Percentiles rank a stretch among this genome's conserved stretches.
Conservation (phyloP, 2,329 filamentous ascomycete species). For the Aspergillus sp. region DNA sequence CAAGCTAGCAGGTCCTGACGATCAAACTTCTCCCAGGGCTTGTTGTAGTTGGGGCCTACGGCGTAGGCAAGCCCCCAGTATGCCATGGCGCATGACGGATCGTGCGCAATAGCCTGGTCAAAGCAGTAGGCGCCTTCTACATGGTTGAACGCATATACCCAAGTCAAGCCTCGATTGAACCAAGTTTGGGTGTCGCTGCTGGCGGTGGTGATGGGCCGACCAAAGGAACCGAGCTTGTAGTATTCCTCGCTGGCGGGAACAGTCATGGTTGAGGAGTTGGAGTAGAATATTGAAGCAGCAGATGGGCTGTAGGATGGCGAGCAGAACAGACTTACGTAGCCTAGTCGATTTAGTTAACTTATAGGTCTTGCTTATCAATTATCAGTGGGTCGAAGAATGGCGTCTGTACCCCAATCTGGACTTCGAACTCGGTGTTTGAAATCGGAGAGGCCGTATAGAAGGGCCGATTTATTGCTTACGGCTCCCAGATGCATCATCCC, state of each 20-base stretch:
- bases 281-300: too few relatives aligned
- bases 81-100: constrained; percentile 45
- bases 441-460: too few relatives aligned
- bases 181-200: constrained; percentile 58
- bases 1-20: constrained; percentile 37
- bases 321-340: too few relatives aligned
- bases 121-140: constrained; percentile 62
- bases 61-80: constrained; percentile 53
- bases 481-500: too few relatives aligned
- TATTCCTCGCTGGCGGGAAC: constrained; percentile 23
- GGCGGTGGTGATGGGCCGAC: constrained; percentile 55
- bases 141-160: constrained; percentile 76
- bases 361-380: too few relatives aligned
- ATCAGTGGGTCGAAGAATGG: too few relatives aligned
- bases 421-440: too few relatives aligned
- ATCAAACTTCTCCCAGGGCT: constrained; percentile 52
- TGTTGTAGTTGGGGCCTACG: constrained; percentile 54
- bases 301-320: too few relatives aligned
- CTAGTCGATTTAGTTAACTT: too few relatives aligned
- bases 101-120: constrained; percentile 41
- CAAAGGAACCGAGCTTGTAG: constrained; percentile 60
- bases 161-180: constrained; percentile 72
- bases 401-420: too few relatives aligned
- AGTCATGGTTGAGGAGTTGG: not conserved
- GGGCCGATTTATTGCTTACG: too few relatives aligned